Evolutionary conservation across 345 rosid species (phyloP).

Genomic region (Psidium guajava): DNA sequence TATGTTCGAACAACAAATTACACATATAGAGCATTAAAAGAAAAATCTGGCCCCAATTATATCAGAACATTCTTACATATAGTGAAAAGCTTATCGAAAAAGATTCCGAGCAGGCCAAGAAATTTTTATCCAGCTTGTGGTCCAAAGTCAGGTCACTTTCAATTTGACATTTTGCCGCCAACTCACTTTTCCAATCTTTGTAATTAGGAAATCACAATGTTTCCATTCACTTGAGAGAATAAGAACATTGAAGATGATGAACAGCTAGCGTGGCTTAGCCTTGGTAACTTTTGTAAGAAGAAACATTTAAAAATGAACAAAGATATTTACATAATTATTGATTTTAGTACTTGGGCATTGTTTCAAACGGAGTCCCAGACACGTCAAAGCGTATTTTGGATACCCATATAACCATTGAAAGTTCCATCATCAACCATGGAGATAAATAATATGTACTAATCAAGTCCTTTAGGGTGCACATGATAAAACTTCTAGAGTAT

Average conservation of each 20-base stretch:
- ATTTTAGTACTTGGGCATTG: not conserved
- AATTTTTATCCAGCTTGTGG: not conserved
- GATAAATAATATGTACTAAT: not conserved
- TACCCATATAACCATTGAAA: too few species aligned
- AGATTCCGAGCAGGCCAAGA: not conserved
- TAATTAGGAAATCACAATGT: not conserved
- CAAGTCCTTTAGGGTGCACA: not conserved
- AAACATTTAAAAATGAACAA: not conserved
- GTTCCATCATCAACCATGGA: not conserved
- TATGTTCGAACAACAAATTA: not conserved
- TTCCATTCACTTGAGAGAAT: not conserved
- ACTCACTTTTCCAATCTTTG: not conserved
- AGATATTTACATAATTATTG: not conserved
- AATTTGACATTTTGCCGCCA: not conserved
- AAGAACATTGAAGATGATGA: not conserved
- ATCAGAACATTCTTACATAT: not conserved
- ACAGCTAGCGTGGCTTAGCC: not conserved
- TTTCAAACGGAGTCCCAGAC: not conserved
- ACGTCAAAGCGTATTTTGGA: too few species aligned
- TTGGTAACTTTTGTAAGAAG: not conserved
- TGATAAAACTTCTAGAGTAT: too few species aligned
- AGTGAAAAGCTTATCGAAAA: not conserved
- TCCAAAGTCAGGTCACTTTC: not conserved
- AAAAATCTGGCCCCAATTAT: not conserved
- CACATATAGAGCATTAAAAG: not conserved